Conservation (phyloP, 129 eudicot species). For the Artemisia annua region DNA sequence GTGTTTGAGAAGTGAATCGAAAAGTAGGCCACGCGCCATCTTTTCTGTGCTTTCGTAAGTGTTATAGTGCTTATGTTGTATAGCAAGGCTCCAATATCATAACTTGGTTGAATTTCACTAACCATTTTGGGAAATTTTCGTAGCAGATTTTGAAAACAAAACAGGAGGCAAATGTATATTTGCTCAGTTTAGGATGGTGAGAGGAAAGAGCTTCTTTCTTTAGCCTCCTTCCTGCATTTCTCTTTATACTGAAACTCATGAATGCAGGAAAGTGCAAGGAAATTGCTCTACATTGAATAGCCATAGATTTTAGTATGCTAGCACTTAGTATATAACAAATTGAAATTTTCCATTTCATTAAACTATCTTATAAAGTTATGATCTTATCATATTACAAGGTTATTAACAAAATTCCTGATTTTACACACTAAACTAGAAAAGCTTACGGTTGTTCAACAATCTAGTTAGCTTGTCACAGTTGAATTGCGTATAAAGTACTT, state of each 20-base stretch:
- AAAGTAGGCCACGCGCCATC: neutral
- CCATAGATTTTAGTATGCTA: too few species aligned
- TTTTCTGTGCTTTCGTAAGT: neutral
- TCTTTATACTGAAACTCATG: neutral
- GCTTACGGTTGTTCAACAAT: too few species aligned
- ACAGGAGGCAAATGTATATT: neutral
- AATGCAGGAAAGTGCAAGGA: neutral
- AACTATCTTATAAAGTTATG: too few species aligned
- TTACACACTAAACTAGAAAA: too few species aligned
- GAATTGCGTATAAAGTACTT: too few species aligned
- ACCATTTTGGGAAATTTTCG: neutral
- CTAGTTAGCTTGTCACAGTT: too few species aligned
- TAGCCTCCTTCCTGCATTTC: neutral
- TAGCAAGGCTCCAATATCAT: neutral
- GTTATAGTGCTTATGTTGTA: neutral
- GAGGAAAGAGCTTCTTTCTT: neutral
- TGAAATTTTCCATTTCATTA: too few species aligned
- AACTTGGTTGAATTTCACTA: neutral
- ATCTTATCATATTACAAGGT: too few species aligned
- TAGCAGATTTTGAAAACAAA: neutral
- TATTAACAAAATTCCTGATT: too few species aligned
- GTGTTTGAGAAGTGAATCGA: neutral
- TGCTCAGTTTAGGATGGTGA: neutral
- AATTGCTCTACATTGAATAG: neutral
- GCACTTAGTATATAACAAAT: too few species aligned